Evolutionary conservation across 768 basidiomycete genomes (phyloP), one percentile per base, ranked within the genome.

Genomic region (Hericium alpestre): DNA sequence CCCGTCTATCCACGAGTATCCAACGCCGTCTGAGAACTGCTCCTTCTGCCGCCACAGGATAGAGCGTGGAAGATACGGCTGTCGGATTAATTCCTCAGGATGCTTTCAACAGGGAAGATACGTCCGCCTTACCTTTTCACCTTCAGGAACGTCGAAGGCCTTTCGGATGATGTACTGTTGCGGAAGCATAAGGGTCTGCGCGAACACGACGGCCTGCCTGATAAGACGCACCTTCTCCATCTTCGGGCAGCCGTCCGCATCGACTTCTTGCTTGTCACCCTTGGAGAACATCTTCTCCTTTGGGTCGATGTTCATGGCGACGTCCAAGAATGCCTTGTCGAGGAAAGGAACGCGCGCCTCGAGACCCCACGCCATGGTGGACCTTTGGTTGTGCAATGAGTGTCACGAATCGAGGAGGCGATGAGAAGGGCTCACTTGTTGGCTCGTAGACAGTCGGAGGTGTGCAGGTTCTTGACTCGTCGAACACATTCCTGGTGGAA

Each of bases 11-110:
- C 95, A 97, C 37, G 93, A 94, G 72, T 96, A 97, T 37, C 95
- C 94, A 55, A 96, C 93, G 55, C 96, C 96, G 66, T 99, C 96
- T 1, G 94, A 97, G 75, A 99, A 99, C 66, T 98, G 94, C 72
- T 99, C 96, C 70, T 99, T 99, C 70, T 99, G 96, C 56, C 96
- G 81, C 96, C 96, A 99, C 43, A 99, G 77, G 65, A 99, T 97
- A 15, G 89, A 90, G 56, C 79, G 79, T 12, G 96, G 96, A 53
- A 99, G 83, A 73, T 98, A 99, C 1, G 92, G 86, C 87, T 92
- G 65, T 23, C 15, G n/a, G 22, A 55, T 3, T 25, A 2, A 25
- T 25, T 16, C 38, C 37, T 27, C 60, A 51, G 20, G 20, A 15
- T 53, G 27, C 50, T 59, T 37, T 41, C 39, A 27, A 27, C 51